Evolutionary conservation across 164 flowering plant species (phyloP).

Genomic region (Magnolia officinalis): DNA sequence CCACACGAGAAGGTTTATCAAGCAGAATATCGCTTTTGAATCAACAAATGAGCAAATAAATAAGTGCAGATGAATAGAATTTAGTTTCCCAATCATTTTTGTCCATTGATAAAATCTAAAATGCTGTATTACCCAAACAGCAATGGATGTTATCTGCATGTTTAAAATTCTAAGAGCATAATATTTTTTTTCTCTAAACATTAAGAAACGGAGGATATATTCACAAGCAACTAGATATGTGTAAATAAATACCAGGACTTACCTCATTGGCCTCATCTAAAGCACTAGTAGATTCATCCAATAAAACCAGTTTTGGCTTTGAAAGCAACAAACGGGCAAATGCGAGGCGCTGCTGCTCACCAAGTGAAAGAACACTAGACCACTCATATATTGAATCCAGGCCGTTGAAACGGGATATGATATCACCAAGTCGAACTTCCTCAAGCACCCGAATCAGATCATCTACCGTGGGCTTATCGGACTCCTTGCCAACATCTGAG

Average conservation of each 20-base stretch:
- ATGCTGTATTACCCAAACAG: no score
- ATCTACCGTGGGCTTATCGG: conserved; percentile 53
- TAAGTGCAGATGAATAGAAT: no score
- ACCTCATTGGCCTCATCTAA: conserved; percentile 94
- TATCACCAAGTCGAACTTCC: conserved; percentile 73
- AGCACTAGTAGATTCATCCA: conserved; percentile 98
- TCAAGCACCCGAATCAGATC: conserved; percentile 63
- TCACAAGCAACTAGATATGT: neutral
- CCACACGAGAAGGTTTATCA: no score
- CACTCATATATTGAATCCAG: conserved; percentile 71
- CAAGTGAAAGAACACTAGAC: conserved; percentile 96
- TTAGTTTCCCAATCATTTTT: no score
- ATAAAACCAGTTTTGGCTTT: conserved; percentile 68
- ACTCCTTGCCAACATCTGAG: conserved; percentile 19
- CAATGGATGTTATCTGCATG: no score
- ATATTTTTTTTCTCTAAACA: neutral
- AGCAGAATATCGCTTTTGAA: no score
- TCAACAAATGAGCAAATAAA: no score
- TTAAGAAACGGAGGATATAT: neutral
- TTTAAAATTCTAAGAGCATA: no score
- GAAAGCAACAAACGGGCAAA: conserved; percentile 88
- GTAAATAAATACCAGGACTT: conserved; percentile 8
- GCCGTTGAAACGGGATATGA: conserved; percentile 61
- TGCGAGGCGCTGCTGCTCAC: conserved; percentile 98
- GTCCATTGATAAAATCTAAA: no score